Base-by-base conservation (phyloP, 1,284 basidiomycete species). In the Trametes pubescens region DNA sequence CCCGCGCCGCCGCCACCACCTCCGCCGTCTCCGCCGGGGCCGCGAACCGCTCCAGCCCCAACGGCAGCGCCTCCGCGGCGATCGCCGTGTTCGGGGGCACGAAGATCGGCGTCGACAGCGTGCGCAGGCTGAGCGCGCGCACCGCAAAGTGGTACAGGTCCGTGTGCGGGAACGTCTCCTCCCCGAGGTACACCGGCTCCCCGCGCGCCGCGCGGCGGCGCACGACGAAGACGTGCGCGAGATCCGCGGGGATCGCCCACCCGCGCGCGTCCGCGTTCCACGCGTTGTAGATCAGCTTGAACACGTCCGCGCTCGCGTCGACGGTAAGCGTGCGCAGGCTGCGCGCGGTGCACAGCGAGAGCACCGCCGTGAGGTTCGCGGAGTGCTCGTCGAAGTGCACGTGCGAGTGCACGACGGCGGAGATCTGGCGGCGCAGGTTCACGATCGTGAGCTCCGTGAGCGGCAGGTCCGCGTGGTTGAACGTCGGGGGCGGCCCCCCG, bases 231-330 rank as follows among this genome's bases (percentile, higher is more conserved):
- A 81, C 66, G 26, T 73, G 72, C 57, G 75, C 73, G 21, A 81
- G 75, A 34, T 72, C 57, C 1, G 73, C 56, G 0, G 80, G 79
- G 13, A 77, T 74, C 8, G 65, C 43, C 13, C 72, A 74, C 0
- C 66, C 61, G 4, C 69, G 69, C 34, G 58, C 55, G 54, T 62
- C 48, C 8, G 71, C 59, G 14, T 68, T 67, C 34, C 65, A 66
- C 22, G 58, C 65, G 9, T 62, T 71, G 58, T 75, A 79, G 32
- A 78, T 72, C 51, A 64, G 62, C 26, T 71, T 71, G 68, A 80
- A 77, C 18, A 80, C 74, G 62, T 78, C 78, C 24, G 80, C 80
- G 2, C 77, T 78, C 53, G 71, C 73, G 64, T 81, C 79, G 63
- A 81, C 74, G 54, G 74, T 75, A 24, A 81, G 71, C 26, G 73